These are phyloP conservation scores for Crotalaria pallida DNA, from an alignment of 306 rosid genomes.

Conservation along the genomic window DNA sequence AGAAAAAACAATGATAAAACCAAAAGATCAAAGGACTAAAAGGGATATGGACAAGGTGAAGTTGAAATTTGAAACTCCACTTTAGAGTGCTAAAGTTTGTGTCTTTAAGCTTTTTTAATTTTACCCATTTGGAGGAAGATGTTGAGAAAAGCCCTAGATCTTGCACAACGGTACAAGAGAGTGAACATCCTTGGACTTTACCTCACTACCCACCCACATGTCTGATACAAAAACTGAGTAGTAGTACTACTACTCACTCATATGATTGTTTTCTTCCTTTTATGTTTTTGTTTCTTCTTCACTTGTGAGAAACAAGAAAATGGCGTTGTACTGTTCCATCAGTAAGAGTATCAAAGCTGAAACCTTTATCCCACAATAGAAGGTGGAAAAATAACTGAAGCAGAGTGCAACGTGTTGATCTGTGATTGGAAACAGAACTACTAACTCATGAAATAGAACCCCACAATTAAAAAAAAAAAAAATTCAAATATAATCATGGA, in stretches of 20 bases:
- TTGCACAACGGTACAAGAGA: slow-evolving; percentile 48
- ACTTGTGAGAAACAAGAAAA: slow-evolving; percentile 19
- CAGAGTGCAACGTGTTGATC: slow-evolving; percentile 37
- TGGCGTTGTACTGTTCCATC: slow-evolving; percentile 39
- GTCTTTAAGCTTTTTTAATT: background rate
- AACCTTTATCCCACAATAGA: slow-evolving; percentile 23
- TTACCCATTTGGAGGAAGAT: background rate
- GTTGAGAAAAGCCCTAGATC: slow-evolving; percentile 36
- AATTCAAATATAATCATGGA: background rate
- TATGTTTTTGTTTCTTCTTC: slow-evolving; percentile 4
- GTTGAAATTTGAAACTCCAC: background rate
- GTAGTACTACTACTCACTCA: background rate
- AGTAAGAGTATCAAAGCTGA: slow-evolving; percentile 6
- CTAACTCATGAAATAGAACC: background rate
- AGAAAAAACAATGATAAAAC: slow-evolving; percentile 30
- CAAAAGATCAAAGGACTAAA: slow-evolving; percentile 31
- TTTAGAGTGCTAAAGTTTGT: background rate
- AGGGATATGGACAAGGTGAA: slow-evolving; percentile 26
- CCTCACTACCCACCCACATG: background rate
- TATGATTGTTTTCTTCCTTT: slow-evolving; percentile 29
- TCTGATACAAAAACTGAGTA: background rate
- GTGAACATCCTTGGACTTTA: slow-evolving; percentile 16
- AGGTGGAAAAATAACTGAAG: background rate
- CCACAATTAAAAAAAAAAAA: background rate
- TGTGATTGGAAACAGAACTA: slow-evolving; percentile 8